Base-by-base conservation (phyloP, 2,329 filamentous ascomycete genomes). In the Colletotrichum filicis region DNA sequence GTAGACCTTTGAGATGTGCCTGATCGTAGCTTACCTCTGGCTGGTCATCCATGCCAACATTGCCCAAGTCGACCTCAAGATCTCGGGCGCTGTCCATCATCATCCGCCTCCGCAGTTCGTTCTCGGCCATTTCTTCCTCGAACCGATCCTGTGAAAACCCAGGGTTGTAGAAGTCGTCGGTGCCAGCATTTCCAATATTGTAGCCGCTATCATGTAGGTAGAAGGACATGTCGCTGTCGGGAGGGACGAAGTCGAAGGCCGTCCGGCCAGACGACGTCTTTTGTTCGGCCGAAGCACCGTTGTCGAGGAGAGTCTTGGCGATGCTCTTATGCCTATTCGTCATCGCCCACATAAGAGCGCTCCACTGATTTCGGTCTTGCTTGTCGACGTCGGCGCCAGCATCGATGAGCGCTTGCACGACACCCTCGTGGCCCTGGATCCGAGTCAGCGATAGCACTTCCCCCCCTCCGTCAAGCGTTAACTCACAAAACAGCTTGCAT, bases 51-150 rank as follows among this genome's bases (percentile, higher is more conserved):
- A 99, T 92, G 35, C 97, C 97, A 69, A 99, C 90, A 78, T 98
- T 99, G 14, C 96, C 97, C 68, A 99, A 84, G 79, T 99, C 97
- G 55, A 99, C 97, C 82, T 99, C 97, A 46, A 99, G 87, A 81
- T 99, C 98, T 76, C 97, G 93, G 6, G 97, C 96, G 79, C 97
- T 99, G 81, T 99, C 97, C 91, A 97, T 97, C 96, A 98, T 98
- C 95, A 99, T 98, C 37, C 97, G 91, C 75, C 96, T 90, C 80
- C 96, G 94, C 90, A 98, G 91, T 82, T 98, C 97, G 77, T 94
- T 98, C 82, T 99, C 97, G 3, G 95, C 95, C 89, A 98, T 92
- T 81, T 99, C 97, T 80, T 98, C 96, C 82, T 99, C 97, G 75
- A 99, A 98, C 24, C 92, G 91, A 80, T 98, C 95, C 80, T 98